Evolutionary conservation across 768 basidiomycete genomes (phyloP).

Genomic region (Lactarius sp.): DNA sequence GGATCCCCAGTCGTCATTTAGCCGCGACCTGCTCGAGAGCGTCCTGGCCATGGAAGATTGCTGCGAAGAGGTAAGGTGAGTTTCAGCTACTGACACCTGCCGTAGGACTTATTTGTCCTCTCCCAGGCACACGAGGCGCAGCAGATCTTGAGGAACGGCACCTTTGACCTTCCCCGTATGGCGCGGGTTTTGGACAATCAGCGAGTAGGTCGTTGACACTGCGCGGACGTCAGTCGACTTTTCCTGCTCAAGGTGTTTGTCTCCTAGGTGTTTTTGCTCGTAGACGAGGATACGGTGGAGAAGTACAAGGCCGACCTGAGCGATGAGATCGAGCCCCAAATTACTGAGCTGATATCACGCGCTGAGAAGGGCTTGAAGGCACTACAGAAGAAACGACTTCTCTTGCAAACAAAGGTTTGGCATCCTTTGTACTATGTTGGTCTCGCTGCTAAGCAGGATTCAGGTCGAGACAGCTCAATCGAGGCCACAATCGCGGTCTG

Average conservation of each 20-base stretch:
- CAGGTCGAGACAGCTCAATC: conserved; percentile 52
- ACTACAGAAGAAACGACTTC: conserved; percentile 56
- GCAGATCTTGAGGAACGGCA: conserved; percentile 61
- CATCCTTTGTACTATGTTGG: neutral
- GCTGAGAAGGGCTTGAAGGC: conserved; percentile 63
- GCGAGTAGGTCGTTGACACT: conserved; percentile 41
- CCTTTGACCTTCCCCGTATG: conserved; percentile 68
- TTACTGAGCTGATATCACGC: conserved; percentile 65
- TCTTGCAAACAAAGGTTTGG: conserved; percentile 59
- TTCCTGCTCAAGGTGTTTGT: neutral
- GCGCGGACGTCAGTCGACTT: neutral
- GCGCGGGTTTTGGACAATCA: conserved; percentile 61
- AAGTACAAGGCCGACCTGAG: conserved; percentile 70
- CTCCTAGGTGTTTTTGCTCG: conserved; percentile 65
- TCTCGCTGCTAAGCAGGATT: neutral
- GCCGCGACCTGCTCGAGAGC: conserved; percentile 68
- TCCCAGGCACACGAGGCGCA: conserved; percentile 63
- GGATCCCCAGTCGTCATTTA: conserved; percentile 61
- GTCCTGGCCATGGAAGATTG: conserved; percentile 77
- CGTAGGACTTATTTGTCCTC: neutral
- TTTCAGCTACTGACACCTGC: too few species aligned
- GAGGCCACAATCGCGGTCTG: conserved; percentile 37
- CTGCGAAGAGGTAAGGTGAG: conserved; percentile 58
- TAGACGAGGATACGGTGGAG: conserved; percentile 67
- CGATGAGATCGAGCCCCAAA: conserved; percentile 77